These are phyloP conservation scores for Hyaloscypha finlandica DNA, from an alignment of 495 filamentous ascomycete species.

Conservation along the genomic window DNA sequence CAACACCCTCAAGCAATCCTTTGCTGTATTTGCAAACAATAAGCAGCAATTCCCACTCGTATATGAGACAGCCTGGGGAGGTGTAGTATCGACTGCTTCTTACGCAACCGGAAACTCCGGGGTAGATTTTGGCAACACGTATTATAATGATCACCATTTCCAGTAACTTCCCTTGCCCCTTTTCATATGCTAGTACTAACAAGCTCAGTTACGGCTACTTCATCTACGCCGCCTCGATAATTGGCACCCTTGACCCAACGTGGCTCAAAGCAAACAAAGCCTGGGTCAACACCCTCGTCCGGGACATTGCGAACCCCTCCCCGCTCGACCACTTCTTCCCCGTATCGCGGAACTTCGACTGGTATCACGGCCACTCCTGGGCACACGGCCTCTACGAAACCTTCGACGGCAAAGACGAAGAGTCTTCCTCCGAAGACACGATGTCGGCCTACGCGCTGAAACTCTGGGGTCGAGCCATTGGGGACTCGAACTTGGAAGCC, in stretches of 20 bases:
- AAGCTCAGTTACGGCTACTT: conserved; percentile 66
- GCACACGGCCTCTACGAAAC: conserved; percentile 92
- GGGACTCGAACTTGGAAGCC: conserved; percentile 80
- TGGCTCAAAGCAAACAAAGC: conserved; percentile 76
- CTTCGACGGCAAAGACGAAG: conserved; percentile 90
- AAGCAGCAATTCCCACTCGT: conserved; percentile 75
- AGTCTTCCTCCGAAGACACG: conserved; percentile 88
- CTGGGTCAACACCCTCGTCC: conserved; percentile 78
- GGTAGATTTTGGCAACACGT: conserved; percentile 78
- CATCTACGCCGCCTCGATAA: conserved; percentile 83
- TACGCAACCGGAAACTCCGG: conserved; percentile 73
- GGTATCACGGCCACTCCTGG: conserved; percentile 95
- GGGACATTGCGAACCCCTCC: conserved; percentile 78
- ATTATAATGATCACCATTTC: conserved; percentile 98
- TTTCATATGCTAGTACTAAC: conserved; percentile 36
- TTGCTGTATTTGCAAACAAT: conserved; percentile 76
- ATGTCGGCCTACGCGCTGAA: conserved; percentile 88
- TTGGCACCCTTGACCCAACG: conserved; percentile 73
- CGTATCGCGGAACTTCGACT: conserved; percentile 85
- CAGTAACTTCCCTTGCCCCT: conserved; percentile 44
- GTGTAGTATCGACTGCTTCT: conserved; percentile 77
- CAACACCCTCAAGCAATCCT: conserved; percentile 69
- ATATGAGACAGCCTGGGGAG: conserved; percentile 84
- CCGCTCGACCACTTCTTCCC: conserved; percentile 75
- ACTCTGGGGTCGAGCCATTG: conserved; percentile 83